phyloP scores from a whole-genome alignment of 1,284 basidiomycete species.

The Pascua guehoae region DNA sequence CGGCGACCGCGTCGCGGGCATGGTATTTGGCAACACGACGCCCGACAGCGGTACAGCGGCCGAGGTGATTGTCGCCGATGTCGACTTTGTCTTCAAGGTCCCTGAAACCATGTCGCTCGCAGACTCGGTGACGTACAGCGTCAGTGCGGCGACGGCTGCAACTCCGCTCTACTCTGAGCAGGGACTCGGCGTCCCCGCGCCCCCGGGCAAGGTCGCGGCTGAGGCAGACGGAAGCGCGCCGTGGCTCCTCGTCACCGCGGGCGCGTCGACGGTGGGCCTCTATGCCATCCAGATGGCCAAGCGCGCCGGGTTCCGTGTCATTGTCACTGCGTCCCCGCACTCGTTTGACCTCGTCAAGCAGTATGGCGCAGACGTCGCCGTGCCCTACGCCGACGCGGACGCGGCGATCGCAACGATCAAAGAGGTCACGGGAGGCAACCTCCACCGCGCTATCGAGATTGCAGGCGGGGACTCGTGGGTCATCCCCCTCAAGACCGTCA shows the following conservation, averaged over 20 bases:
- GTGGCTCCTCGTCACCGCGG: constrained; percentile 50
- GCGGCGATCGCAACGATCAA: constrained; percentile 25
- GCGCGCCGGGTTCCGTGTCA: constrained; percentile 50
- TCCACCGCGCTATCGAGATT: constrained; percentile 29
- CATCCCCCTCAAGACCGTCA: background rate
- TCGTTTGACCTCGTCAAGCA: constrained; percentile 50
- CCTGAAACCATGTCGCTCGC: constrained; percentile 12
- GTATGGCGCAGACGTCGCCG: constrained; percentile 51
- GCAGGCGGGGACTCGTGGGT: constrained; percentile 1
- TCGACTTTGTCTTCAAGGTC: constrained; percentile 10
- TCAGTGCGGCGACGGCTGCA: constrained; percentile 1
- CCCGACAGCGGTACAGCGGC: constrained; percentile 14
- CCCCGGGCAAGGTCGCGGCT: constrained; percentile 15
- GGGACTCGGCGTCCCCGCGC: constrained; percentile 15
- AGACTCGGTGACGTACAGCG: constrained; percentile 1
- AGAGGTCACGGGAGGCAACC: constrained; percentile 33
- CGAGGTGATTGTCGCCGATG: constrained; percentile 43
- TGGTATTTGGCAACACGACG: constrained; percentile 26
- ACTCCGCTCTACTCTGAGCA: constrained; percentile 14
- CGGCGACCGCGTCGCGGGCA: constrained; percentile 54
- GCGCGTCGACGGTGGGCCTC: constrained; percentile 51
- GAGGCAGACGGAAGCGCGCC: constrained; percentile 12
- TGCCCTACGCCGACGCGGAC: constrained; percentile 30
- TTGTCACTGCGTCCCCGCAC: constrained; percentile 50
- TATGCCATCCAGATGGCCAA: constrained; percentile 53